These are phyloP conservation scores for Viridothelium virens DNA, from an alignment of 495 filamentous ascomycete genomes.

Conservation along the genomic window DNA sequence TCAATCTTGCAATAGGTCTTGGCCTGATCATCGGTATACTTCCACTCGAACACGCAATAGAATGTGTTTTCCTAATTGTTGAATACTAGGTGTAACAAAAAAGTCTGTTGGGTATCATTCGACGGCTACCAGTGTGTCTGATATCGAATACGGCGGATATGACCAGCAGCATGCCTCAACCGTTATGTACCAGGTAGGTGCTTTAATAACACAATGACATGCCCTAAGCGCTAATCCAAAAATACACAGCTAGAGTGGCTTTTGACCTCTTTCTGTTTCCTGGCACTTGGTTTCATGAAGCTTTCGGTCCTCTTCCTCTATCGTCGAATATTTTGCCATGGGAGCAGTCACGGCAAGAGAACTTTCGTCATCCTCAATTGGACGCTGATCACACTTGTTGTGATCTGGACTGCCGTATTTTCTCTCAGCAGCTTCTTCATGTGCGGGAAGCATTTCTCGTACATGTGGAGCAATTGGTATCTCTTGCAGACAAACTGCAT, in stretches of 20 bases:
- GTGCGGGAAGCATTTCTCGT: conserved; percentile 9
- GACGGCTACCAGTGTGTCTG: neutral
- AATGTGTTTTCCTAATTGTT: neutral
- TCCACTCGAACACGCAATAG: neutral
- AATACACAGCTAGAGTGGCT: conserved; percentile 3
- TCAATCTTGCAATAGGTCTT: conserved; percentile 6
- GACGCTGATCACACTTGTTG: neutral
- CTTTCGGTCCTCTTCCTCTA: conserved; percentile 8
- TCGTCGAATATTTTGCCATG: neutral
- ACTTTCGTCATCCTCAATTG: neutral
- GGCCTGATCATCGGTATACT: conserved; percentile 1
- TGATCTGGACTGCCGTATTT: neutral
- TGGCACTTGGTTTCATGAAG: conserved; percentile 9
- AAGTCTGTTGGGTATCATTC: neutral
- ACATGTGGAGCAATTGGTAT: conserved; percentile 4
- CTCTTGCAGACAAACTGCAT: neutral
- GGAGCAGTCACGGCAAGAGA: neutral
- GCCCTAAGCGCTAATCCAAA: neutral
- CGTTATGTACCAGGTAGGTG: neutral
- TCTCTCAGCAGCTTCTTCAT: conserved; percentile 6
- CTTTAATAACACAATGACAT: neutral
- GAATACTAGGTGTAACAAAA: neutral
- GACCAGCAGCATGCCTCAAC: neutral
- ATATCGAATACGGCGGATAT: neutral
- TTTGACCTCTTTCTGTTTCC: neutral